Evolutionary conservation across 2,329 filamentous ascomycete species (phyloP).

Genomic region (Neofusicoccum cordaticola): DNA sequence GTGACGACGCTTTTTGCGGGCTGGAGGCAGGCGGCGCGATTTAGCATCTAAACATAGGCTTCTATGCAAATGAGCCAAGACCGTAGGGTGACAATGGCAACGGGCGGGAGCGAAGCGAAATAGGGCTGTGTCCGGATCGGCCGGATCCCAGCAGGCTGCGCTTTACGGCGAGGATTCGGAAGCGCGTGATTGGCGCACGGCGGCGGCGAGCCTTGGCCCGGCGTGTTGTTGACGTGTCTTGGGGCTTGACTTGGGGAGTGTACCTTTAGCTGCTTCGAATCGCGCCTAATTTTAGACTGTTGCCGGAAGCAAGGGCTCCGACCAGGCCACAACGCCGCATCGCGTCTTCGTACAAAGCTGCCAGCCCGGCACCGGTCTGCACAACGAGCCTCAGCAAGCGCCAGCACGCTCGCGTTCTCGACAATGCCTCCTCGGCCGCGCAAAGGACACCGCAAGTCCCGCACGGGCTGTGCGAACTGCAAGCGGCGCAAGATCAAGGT

Average conservation of each 20-base stretch:
- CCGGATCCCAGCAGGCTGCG: background rate
- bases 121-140: constrained; percentile 10
- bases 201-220: no score
- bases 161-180: background rate
- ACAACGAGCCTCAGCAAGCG: background rate
- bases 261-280: background rate
- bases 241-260: background rate
- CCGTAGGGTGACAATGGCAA: background rate
- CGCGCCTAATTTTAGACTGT: constrained; percentile 7
- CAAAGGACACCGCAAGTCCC: constrained; percentile 12
- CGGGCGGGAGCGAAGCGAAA: background rate
- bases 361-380: background rate
- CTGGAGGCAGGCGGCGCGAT: background rate
- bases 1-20: background rate
- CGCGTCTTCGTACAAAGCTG: background rate
- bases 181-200: background rate
- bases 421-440: constrained; percentile 8
- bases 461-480: constrained; percentile 8
- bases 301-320: background rate
- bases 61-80: background rate
- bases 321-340: background rate
- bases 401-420: background rate
- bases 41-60: constrained; percentile 5
- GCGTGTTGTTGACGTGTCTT: background rate
- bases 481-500: constrained; percentile 14